These are phyloP conservation scores for Berkeleyomyces rouxiae DNA, from an alignment of 2,329 filamentous ascomycete species.

Conservation along the genomic window DNA sequence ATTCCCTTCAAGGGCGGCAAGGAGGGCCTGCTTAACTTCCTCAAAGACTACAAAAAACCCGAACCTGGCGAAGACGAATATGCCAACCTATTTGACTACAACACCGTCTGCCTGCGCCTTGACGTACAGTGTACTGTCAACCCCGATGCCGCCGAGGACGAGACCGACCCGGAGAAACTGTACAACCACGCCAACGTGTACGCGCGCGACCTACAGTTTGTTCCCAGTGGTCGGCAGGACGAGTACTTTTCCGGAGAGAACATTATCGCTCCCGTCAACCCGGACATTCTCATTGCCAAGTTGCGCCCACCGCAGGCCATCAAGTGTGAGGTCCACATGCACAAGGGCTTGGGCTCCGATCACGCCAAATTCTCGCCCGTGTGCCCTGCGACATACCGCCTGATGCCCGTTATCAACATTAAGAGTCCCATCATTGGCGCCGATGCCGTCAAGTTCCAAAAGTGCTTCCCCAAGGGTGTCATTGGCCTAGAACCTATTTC, in stretches of 20 bases:
- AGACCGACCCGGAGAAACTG: slow-evolving; percentile 66
- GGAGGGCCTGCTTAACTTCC: slow-evolving; percentile 56
- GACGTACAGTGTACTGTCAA: slow-evolving; percentile 70
- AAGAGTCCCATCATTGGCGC: slow-evolving; percentile 64
- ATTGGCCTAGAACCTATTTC: slow-evolving; percentile 64
- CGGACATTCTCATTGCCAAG: slow-evolving; percentile 88
- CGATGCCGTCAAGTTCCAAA: slow-evolving; percentile 76
- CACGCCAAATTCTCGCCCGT: slow-evolving; percentile 97
- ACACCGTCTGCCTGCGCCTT: slow-evolving; percentile 68
- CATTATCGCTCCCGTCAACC: slow-evolving; percentile 63
- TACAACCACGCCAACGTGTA: slow-evolving; percentile 79
- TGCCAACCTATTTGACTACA: slow-evolving; percentile 56
- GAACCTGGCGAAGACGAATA: slow-evolving; percentile 42
- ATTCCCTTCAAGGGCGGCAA: slow-evolving; percentile 73
- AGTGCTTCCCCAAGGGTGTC: slow-evolving; percentile 80
- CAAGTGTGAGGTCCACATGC: slow-evolving; percentile 75
- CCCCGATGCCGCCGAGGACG: slow-evolving; percentile 48
- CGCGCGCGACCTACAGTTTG: slow-evolving; percentile 59
- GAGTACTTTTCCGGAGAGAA: slow-evolving; percentile 51
- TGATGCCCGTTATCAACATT: slow-evolving; percentile 80
- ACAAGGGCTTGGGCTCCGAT: slow-evolving; percentile 85
- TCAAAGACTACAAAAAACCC: slow-evolving; percentile 68
- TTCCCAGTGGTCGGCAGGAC: slow-evolving; percentile 56
- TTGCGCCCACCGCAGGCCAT: slow-evolving; percentile 80
- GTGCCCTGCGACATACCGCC: slow-evolving; percentile 80